Conservation (phyloP, 2,329 filamentous ascomycete genomes). For the Pseudogymnoascus sp. region DNA sequence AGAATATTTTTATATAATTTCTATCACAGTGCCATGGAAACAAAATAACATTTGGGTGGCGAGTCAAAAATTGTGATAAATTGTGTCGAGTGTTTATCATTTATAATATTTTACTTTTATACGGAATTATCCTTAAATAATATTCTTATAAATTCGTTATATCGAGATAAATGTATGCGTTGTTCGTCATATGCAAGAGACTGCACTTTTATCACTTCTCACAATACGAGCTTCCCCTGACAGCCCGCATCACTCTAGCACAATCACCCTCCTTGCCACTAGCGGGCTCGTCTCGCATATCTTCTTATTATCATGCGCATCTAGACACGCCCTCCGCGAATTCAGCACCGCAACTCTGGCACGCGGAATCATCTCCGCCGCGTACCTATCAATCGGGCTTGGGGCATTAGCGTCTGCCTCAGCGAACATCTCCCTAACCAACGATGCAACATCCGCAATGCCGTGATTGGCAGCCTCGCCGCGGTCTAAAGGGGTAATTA, state of each 20-base stretch:
- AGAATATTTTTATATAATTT: not conserved
- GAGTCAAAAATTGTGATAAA: not conserved
- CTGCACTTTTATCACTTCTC: not conserved
- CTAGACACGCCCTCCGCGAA: constrained; percentile 28
- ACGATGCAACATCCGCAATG: constrained; percentile 41
- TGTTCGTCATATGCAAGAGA: not conserved
- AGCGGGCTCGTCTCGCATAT: constrained; percentile 32
- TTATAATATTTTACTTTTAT: not conserved
- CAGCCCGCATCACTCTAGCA: not conserved
- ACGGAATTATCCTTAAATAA: not conserved
- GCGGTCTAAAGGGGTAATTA: constrained; percentile 33
- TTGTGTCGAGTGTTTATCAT: not conserved
- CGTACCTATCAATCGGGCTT: constrained; percentile 22
- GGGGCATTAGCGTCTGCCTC: constrained; percentile 14
- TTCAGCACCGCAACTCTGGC: constrained; percentile 25
- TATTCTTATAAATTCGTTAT: not conserved
- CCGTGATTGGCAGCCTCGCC: constrained; percentile 51
- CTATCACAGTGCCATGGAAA: not conserved
- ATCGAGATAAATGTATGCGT: not conserved
- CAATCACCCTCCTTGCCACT: not conserved
- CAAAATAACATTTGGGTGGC: not conserved
- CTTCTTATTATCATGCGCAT: constrained; percentile 25
- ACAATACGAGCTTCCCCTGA: not conserved
- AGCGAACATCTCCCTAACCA: constrained; percentile 28
- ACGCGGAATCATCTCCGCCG: constrained; percentile 26